These are phyloP conservation scores for Strigomonas oncopelti DNA, from an alignment of 208 protist species.

Conservation along the genomic window DNA sequence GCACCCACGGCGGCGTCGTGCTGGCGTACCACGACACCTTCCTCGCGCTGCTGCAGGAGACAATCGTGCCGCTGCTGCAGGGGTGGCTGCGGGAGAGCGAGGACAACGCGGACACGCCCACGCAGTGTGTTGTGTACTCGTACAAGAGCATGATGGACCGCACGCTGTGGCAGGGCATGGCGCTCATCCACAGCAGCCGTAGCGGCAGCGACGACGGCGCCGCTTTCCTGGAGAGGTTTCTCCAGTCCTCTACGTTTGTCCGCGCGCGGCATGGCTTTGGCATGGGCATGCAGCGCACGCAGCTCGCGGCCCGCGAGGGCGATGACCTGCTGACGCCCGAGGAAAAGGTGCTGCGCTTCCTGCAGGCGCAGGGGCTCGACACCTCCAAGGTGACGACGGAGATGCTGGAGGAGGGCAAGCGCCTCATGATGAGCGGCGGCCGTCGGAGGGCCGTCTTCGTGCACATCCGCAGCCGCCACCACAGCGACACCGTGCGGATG, in stretches of 20 bases:
- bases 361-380: constrained; percentile 81
- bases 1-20: constrained; percentile 14
- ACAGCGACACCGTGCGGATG: constrained; percentile 67
- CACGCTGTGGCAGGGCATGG: constrained; percentile 36
- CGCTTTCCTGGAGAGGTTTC: constrained; percentile 24
- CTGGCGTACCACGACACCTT: constrained; percentile 22
- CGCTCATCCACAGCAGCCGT: constrained; percentile 1
- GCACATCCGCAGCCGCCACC: constrained; percentile 60
- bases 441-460: constrained; percentile 73
- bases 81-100: constrained; percentile 59
- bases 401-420: constrained; percentile 58
- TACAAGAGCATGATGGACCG: constrained; percentile 52
- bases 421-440: constrained; percentile 63
- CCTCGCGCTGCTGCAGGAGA: constrained; percentile 26
- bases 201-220: background rate
- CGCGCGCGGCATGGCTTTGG: constrained; percentile 77
- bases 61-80: constrained; percentile 36
- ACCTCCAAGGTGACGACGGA: constrained; percentile 40
- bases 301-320: constrained; percentile 52
- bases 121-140: constrained; percentile 62
- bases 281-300: constrained; percentile 79
- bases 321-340: constrained; percentile 64
- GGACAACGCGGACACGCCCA: constrained; percentile 62
- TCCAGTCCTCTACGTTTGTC: constrained; percentile 65
- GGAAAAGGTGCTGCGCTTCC: constrained; percentile 68